Conservation (phyloP, 148 eudicot species). For the Diospyros kaki region DNA sequence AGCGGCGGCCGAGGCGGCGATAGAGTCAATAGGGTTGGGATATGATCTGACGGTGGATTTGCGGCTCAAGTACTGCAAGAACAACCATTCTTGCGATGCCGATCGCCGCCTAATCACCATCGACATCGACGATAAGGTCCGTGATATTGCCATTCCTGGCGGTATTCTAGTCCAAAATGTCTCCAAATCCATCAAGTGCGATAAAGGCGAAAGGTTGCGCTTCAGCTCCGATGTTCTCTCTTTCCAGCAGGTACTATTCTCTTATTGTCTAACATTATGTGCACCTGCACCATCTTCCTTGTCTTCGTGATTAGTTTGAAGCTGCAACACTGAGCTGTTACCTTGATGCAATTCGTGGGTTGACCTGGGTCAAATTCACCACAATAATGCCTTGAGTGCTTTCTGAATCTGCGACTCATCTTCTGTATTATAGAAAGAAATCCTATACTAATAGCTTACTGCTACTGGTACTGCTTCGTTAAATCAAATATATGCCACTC, state of each 20-base stretch:
- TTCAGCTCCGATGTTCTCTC: constrained; percentile 50
- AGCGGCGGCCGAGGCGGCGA: constrained; percentile 41
- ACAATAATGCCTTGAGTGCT: not conserved
- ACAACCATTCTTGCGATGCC: not conserved
- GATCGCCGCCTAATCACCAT: constrained; percentile 33
- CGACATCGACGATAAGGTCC: constrained; percentile 35
- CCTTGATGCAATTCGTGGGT: not conserved
- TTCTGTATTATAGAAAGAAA: no score
- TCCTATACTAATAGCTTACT: no score
- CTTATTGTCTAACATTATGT: no score
- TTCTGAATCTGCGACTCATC: no score
- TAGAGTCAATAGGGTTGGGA: constrained; percentile 39
- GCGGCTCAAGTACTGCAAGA: constrained; percentile 43
- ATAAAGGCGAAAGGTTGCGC: constrained; percentile 43
- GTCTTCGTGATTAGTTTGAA: no score
- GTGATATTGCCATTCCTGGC: constrained; percentile 42
- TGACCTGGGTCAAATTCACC: not conserved
- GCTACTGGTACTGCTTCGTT: no score
- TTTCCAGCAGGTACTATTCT: constrained; percentile 38
- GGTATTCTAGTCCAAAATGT: constrained; percentile 43
- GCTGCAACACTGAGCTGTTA: not conserved
- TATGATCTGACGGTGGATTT: constrained; percentile 36
- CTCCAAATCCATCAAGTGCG: constrained; percentile 41
- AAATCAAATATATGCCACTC: no score
- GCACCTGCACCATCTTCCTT: not conserved